Percentiles rank a stretch among this genome's conserved stretches.
phyloP scores from a whole-genome alignment of 225 moss, liverwort and hornwort genomes.

The Pseudisothecium myosuroides region DNA sequence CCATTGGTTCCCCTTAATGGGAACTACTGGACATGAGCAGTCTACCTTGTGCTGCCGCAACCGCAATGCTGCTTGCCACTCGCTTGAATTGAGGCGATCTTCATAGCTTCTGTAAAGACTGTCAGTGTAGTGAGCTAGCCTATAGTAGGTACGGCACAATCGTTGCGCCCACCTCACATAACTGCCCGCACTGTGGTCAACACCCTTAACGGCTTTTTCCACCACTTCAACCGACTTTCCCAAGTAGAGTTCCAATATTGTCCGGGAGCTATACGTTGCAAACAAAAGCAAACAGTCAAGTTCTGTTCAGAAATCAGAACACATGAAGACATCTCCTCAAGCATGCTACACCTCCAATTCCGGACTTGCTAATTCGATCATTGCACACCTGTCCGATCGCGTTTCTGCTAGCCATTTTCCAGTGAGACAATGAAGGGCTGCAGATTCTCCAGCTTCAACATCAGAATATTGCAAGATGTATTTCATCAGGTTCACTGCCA shows the following conservation, averaged over 20 bases:
- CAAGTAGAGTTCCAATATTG: slow-evolving; percentile 80
- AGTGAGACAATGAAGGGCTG: slow-evolving; percentile 70
- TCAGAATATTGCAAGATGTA: slow-evolving; percentile 57
- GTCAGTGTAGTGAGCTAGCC: slow-evolving; percentile 92
- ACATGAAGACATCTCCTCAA: neutral
- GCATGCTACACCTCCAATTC: neutral
- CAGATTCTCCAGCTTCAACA: slow-evolving; percentile 37
- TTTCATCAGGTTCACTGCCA: slow-evolving; percentile 88
- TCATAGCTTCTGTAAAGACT: slow-evolving; percentile 71
- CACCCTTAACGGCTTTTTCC: slow-evolving; percentile 14
- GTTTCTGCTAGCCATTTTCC: slow-evolving; percentile 97
- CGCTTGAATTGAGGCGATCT: slow-evolving; percentile 77
- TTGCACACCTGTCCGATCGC: slow-evolving; percentile 69
- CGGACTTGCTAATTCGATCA: neutral
- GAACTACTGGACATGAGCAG: neutral
- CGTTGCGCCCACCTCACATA: slow-evolving; percentile 30
- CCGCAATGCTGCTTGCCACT: slow-evolving; percentile 94
- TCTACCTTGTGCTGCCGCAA: slow-evolving; percentile 90
- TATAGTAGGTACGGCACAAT: slow-evolving; percentile 66
- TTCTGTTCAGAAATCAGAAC: neutral
- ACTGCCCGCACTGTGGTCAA: slow-evolving; percentile 2
- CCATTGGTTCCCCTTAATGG: neutral
- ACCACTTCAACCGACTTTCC: slow-evolving; percentile 53
- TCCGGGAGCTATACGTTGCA: slow-evolving; percentile 46
- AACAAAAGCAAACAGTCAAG: slow-evolving; percentile 1